Base-by-base conservation (phyloP, 1,139 yeast genomes). In the Arxiozyma slooffiae region DNA sequence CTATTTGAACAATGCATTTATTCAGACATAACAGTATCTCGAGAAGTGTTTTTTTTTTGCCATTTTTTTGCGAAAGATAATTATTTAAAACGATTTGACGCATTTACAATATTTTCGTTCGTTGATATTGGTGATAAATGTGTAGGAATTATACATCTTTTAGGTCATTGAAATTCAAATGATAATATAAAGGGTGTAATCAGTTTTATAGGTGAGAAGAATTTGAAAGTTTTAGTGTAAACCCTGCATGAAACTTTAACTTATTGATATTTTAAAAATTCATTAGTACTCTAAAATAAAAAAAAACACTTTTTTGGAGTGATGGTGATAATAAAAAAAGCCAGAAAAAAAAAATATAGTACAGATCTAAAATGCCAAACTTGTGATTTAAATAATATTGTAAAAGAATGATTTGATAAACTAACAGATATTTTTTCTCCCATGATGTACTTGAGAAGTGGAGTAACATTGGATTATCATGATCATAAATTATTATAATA, bases 21-120 rank as follows among this genome's bases (percentile, higher is more conserved):
- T 60, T 81, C 81, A 56, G 81, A 87, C 18, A 73, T 78, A 41
- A 77, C 78, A 14, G 78, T 84, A 43, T 76, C 95, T 0, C 95
- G 88, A 63, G 96, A 89, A 61, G 73, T 85, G 1, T 65, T 88
- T 47, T 69, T 85, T 20, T n/a, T n/a, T n/a, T n/a, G n/a, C n/a
- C n/a, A n/a, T n/a, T n/a, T n/a, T n/a, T 86, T 86, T 62, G 62
- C 92, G 21, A 92, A 97, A 97, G 97, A 92, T 66, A 87, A 89
- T 63, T 89, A 88, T 61, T 69, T 92, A 49, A 81, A 85, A 48
- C 85, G 82, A 64, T 87, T 87, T 62, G 76, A 72, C 7, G 71
- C 79, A 50, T 78, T 87, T 48, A 73, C 79, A 46, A 85, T 85
- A 57, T 67, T 94, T 47, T 82, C 88, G 0, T 81, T 92, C 63